Conservation (phyloP, 2,329 filamentous ascomycete species). For the Plectosphaerella plurivora region DNA sequence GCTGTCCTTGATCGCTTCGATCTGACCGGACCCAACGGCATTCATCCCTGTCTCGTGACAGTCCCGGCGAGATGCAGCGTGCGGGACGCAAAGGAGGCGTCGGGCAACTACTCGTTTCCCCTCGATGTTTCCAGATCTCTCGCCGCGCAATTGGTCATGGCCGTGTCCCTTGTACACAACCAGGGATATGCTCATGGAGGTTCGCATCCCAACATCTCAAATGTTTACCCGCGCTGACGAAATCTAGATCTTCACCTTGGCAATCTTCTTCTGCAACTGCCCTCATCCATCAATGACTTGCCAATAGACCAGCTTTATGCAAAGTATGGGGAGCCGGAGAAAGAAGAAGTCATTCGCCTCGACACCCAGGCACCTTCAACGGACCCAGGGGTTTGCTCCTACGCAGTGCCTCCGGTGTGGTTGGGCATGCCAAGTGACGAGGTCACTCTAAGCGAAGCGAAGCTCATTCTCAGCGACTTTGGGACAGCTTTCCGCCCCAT, state of each 20-base stretch:
- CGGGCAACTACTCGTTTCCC: slow-evolving; percentile 12
- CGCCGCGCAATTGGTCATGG: slow-evolving; percentile 20
- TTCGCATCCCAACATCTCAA: not conserved
- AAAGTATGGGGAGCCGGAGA: slow-evolving; percentile 15
- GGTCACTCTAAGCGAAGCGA: slow-evolving; percentile 18
- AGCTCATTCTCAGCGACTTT: slow-evolving; percentile 24
- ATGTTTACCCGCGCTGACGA: not conserved
- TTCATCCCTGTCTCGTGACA: slow-evolving; percentile 20
- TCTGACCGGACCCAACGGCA: slow-evolving; percentile 20
- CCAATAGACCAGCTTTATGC: slow-evolving; percentile 20
- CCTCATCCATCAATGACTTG: slow-evolving; percentile 14
- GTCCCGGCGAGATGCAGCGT: slow-evolving; percentile 20
- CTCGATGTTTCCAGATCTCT: slow-evolving; percentile 20
- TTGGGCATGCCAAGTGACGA: slow-evolving; percentile 25
- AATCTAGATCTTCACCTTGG: slow-evolving; percentile 24
- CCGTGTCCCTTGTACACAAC: slow-evolving; percentile 21
- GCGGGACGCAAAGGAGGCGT: slow-evolving; percentile 15
- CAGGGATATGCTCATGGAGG: slow-evolving; percentile 26
- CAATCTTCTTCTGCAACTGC: slow-evolving; percentile 24
- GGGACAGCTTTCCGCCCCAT: slow-evolving; percentile 26
- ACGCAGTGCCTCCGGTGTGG: slow-evolving; percentile 25
- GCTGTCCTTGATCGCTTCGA: slow-evolving; percentile 17
- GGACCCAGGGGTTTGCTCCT: slow-evolving; percentile 18
- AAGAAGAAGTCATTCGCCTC: slow-evolving; percentile 12
- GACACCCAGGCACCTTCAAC: slow-evolving; percentile 12